Evolutionary conservation across 768 basidiomycete species (phyloP).

Genomic region (Tulasnella sp.): DNA sequence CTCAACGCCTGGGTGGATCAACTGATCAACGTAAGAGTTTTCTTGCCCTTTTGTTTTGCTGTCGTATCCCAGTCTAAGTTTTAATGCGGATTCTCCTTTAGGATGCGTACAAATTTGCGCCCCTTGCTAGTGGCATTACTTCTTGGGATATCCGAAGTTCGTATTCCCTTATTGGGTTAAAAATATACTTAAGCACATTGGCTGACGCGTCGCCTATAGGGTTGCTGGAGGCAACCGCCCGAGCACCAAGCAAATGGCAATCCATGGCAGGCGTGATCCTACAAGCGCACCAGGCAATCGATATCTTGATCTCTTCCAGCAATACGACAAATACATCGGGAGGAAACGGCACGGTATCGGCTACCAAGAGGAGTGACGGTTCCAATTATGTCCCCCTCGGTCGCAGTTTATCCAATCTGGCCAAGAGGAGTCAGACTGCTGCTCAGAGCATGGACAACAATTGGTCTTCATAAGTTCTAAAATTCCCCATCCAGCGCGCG

Average conservation of each 20-base stretch:
- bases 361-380: no score
- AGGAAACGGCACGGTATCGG: background rate
- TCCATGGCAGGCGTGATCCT: no score
- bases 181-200: background rate
- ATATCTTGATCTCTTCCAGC: no score
- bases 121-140: background rate
- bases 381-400: background rate
- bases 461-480: background rate
- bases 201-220: no score
- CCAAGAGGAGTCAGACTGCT: no score
- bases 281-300: no score
- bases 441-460: conserved; percentile 5
- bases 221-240: no score
- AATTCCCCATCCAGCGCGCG: no score
- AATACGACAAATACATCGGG: background rate
- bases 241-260: no score
- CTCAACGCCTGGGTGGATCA: background rate
- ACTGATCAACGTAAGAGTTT: background rate
- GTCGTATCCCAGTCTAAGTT: background rate
- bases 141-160: background rate
- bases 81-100: background rate
- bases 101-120: background rate
- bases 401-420: background rate
- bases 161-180: background rate
- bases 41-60: background rate